phyloP scores from a whole-genome alignment of 257 asterid genomes.

The Anisodus tanguticus region DNA sequence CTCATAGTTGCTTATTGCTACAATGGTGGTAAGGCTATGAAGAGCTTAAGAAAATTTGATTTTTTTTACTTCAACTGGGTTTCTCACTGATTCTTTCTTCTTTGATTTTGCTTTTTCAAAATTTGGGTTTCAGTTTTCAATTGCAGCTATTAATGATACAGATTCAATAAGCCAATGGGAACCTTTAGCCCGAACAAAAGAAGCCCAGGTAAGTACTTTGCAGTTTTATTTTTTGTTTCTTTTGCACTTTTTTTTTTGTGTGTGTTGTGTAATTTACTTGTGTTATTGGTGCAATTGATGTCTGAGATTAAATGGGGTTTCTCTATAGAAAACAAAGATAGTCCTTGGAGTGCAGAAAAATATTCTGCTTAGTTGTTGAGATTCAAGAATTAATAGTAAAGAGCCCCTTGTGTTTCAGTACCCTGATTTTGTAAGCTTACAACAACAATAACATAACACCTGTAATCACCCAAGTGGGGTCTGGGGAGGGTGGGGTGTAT shows the following conservation, averaged over 20 bases:
- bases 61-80: background rate
- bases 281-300: background rate
- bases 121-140: slow-evolving; percentile 70
- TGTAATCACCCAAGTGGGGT: too few relatives aligned
- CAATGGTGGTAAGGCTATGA: slow-evolving; percentile 44
- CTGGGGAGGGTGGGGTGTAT: too few relatives aligned
- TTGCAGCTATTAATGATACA: slow-evolving; percentile 88
- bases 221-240: background rate
- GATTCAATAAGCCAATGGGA: slow-evolving; percentile 77
- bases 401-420: slow-evolving; percentile 15
- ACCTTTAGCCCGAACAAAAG: slow-evolving; percentile 95
- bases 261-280: slow-evolving; percentile 9
- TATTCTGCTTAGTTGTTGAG: slow-evolving; percentile 15
- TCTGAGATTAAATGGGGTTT: background rate
- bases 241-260: background rate
- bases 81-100: background rate
- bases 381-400: background rate
- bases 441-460: too few relatives aligned
- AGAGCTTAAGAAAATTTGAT: background rate
- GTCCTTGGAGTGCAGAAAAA: background rate
- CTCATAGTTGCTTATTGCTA: background rate
- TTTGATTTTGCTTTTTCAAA: background rate
- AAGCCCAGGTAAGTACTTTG: slow-evolving; percentile 77
- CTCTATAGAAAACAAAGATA: background rate
- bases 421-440: slow-evolving; percentile 14